Conservation (phyloP, 2,329 filamentous ascomycete genomes). For the Huntiella abstrusa region DNA sequence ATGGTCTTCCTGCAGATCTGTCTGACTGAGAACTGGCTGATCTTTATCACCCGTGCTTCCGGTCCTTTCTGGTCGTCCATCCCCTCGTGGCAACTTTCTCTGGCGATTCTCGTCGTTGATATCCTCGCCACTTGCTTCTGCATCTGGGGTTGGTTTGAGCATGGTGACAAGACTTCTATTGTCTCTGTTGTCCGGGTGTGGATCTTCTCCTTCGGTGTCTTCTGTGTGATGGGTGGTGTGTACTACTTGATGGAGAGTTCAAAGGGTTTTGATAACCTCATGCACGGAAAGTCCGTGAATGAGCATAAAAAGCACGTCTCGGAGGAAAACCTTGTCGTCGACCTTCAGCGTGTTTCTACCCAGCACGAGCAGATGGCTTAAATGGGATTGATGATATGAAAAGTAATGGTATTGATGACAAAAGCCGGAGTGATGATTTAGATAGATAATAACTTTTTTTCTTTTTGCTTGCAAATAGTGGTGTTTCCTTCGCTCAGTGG, state of each 20-base stretch:
- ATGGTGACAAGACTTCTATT: constrained; percentile 47
- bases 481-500: too few species aligned
- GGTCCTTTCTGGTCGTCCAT: constrained; percentile 44
- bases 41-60: too few species aligned
- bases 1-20: constrained; percentile 81
- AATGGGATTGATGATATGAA: constrained; percentile 13
- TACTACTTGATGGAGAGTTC: constrained; percentile 66
- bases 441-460: too few species aligned
- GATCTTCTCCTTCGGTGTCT: constrained; percentile 80
- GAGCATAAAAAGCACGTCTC: constrained; percentile 67
- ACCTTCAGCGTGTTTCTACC: constrained; percentile 73
- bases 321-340: constrained; percentile 81
- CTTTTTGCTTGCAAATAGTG: too few species aligned
- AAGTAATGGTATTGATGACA: too few species aligned
- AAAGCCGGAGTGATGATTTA: too few species aligned
- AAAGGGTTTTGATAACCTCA: constrained; percentile 70
- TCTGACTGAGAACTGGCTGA: constrained; percentile 78
- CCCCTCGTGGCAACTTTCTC: constrained; percentile 67
- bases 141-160: constrained; percentile 66
- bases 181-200: constrained; percentile 76
- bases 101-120: constrained; percentile 65
- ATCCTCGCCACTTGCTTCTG: constrained; percentile 71
- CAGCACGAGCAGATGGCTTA: constrained; percentile 80
- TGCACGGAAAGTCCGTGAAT: constrained; percentile 77
- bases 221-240: constrained; percentile 60